Conservation (phyloP, 1,284 basidiomycete species). For the Puccinia horiana region DNA sequence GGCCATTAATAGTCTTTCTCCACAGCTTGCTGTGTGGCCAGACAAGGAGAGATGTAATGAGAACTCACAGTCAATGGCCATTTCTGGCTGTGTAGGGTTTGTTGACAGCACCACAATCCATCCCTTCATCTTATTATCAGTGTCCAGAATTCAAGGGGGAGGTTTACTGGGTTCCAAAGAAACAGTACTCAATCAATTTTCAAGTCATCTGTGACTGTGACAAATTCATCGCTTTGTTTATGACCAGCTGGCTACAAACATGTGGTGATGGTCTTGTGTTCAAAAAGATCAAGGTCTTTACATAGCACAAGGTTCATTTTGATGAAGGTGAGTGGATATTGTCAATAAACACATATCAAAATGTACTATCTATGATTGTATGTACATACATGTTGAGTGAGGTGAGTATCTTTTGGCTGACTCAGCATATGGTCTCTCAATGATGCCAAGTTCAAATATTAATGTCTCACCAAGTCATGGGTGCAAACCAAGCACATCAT, state of each 20-base stretch:
- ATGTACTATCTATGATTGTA: too few relatives aligned
- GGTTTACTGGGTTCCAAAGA: too few relatives aligned
- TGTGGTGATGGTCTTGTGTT: not conserved
- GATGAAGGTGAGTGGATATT: not conserved
- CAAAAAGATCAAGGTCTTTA: not conserved
- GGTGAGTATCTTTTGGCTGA: slow-evolving; percentile 8
- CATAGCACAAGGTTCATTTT: not conserved
- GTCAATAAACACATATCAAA: not conserved
- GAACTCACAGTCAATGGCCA: not conserved
- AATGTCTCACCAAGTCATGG: slow-evolving; percentile 6
- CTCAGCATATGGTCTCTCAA: slow-evolving; percentile 1
- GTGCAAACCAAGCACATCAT: slow-evolving; percentile 10
- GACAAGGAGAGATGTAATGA: not conserved
- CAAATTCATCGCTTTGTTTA: slow-evolving; percentile 1
- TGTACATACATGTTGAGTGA: not conserved
- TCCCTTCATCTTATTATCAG: not conserved
- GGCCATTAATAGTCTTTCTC: not conserved
- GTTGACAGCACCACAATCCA: not conserved
- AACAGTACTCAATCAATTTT: too few relatives aligned
- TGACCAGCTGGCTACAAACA: not conserved
- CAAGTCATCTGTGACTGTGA: slow-evolving; percentile 34
- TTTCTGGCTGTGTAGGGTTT: slow-evolving; percentile 25
- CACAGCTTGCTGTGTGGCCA: slow-evolving; percentile 10
- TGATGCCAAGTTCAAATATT: slow-evolving; percentile 21
- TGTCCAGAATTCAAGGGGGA: too few relatives aligned